These are phyloP conservation scores for Aspergillus pseudotamarii DNA, from an alignment of 2,329 filamentous ascomycete species.

Conservation along the genomic window DNA sequence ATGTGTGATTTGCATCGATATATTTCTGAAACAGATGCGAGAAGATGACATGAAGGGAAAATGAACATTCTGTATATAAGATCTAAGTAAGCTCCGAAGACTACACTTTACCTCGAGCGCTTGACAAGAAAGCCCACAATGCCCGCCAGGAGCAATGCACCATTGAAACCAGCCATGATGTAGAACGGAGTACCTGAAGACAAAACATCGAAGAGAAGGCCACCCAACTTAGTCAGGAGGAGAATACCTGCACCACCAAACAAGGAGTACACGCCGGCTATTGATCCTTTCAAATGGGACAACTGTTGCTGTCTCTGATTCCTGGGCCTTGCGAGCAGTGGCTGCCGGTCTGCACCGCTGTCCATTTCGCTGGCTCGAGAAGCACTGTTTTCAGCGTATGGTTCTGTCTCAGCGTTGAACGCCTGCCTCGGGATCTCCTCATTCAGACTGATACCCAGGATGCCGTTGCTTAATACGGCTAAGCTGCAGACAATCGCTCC, in stretches of 20 bases:
- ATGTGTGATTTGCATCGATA: background rate
- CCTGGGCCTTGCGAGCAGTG: constrained; percentile 30
- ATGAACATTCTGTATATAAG: background rate
- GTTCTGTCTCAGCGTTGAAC: constrained; percentile 7
- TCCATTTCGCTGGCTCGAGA: background rate
- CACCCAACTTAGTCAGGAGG: constrained; percentile 87
- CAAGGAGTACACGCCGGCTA: constrained; percentile 91
- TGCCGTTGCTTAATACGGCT: constrained; percentile 80
- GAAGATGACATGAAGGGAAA: background rate
- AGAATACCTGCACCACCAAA: constrained; percentile 89
- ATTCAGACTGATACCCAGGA: constrained; percentile 55
- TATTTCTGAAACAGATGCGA: background rate
- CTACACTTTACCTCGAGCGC: constrained; percentile 11
- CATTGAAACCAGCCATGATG: constrained; percentile 91
- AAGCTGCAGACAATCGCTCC: constrained; percentile 94
- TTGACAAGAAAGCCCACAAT: constrained; percentile 30
- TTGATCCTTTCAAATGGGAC: constrained; percentile 81
- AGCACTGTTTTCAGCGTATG: background rate
- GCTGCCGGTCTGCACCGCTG: constrained; percentile 22
- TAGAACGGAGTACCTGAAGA: constrained; percentile 84
- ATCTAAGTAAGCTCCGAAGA: background rate
- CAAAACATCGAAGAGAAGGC: constrained; percentile 77
- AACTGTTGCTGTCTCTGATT: constrained; percentile 36
- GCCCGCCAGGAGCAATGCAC: constrained; percentile 58
- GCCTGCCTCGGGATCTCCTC: constrained; percentile 21